These are phyloP conservation scores for Psidium friedrichsthalianum DNA, from an alignment of 345 rosid species.

Conservation along the genomic window DNA sequence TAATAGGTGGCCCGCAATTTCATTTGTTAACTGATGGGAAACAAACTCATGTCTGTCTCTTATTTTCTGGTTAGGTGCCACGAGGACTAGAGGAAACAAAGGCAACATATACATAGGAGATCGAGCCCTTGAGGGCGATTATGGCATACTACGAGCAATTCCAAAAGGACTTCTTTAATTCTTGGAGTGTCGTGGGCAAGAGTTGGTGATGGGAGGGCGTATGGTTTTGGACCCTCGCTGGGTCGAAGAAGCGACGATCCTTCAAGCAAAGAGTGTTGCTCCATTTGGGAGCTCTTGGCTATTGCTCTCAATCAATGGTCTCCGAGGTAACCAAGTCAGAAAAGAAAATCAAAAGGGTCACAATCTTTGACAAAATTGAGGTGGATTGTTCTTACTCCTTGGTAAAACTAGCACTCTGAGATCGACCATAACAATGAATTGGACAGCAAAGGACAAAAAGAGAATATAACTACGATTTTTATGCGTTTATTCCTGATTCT, in stretches of 20 bases:
- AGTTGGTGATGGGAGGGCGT: conserved; percentile 31
- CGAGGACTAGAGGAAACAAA: conserved; percentile 27
- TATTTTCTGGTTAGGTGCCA: conserved; percentile 26
- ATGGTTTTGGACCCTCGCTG: conserved; percentile 35
- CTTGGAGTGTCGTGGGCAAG: conserved; percentile 32
- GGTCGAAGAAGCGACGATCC: conserved; percentile 41
- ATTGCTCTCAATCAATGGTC: conserved; percentile 37
- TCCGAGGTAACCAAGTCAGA: conserved; percentile 21
- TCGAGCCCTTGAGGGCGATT: conserved; percentile 24
- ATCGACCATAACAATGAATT: too few relatives aligned
- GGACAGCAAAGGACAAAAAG: too few relatives aligned
- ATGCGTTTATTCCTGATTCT: too few relatives aligned
- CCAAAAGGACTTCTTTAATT: conserved; percentile 24
- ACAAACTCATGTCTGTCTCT: background rate
- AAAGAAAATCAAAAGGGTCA: background rate
- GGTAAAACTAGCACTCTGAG: too few relatives aligned
- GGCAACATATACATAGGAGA: conserved; percentile 38
- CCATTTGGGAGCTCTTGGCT: conserved; percentile 42
- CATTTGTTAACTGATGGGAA: background rate
- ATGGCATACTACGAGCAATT: conserved; percentile 40
- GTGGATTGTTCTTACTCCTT: too few relatives aligned
- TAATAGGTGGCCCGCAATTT: background rate
- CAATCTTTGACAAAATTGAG: too few relatives aligned
- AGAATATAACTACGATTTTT: too few relatives aligned
- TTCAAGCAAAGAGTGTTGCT: conserved; percentile 32